Evolutionary conservation across 2,329 filamentous ascomycete species (phyloP).

Genomic region (Daldinia sp.): DNA sequence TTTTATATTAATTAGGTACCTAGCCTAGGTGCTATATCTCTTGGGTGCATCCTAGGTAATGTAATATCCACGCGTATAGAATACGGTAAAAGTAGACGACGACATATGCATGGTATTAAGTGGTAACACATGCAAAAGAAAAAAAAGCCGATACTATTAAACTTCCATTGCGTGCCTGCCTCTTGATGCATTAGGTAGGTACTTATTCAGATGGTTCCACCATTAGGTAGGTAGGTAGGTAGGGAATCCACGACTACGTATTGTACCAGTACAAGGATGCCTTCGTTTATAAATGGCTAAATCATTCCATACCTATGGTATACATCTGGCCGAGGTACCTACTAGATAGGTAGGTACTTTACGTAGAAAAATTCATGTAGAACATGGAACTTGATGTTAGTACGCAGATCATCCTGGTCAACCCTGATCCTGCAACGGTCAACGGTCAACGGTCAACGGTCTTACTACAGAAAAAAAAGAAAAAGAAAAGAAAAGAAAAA

Average conservation of each 20-base stretch:
- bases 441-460: too few species aligned
- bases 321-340: conserved; percentile 5
- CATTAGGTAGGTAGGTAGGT: too few species aligned
- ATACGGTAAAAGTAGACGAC: not conserved
- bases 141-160: not conserved
- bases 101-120: not conserved
- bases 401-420: conserved; percentile 20
- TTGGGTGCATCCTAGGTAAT: too few species aligned
- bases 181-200: too few species aligned
- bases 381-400: conserved; percentile 28
- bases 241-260: not conserved
- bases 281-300: not conserved
- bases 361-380: conserved; percentile 8
- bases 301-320: not conserved
- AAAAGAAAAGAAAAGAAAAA: too few species aligned
- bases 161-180: not conserved
- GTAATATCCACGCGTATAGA: not conserved
- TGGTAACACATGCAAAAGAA: not conserved
- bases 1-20: too few species aligned
- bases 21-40: too few species aligned
- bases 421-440: not conserved
- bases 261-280: not conserved
- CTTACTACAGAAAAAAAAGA: too few species aligned
- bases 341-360: too few species aligned
- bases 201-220: not conserved